phyloP scores from a whole-genome alignment of 2,329 filamentous ascomycete genomes.

The Claviceps citrina region DNA sequence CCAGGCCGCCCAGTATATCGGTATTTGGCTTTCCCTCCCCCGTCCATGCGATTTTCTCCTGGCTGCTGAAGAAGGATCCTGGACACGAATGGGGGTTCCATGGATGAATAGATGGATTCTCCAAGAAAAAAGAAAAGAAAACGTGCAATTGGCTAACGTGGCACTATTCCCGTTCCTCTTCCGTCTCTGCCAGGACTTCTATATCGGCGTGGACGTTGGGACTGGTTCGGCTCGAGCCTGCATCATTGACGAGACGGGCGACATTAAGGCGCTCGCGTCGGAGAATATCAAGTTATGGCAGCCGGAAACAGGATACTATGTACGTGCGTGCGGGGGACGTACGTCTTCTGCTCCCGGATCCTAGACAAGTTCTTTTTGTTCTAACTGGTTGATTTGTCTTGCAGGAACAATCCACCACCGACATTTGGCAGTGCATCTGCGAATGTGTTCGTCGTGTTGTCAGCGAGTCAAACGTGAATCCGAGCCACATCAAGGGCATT shows the following conservation, averaged over 20 bases:
- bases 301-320: conserved; percentile 60
- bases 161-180: neutral
- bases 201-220: conserved; percentile 85
- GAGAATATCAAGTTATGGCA: conserved; percentile 71
- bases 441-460: conserved; percentile 71
- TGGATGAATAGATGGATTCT: neutral
- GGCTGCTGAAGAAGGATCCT: neutral
- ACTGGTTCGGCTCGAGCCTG: conserved; percentile 91
- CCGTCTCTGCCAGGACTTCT: conserved; percentile 32
- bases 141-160: neutral
- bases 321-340: conserved; percentile 16
- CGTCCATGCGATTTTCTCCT: neutral
- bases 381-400: neutral
- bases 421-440: conserved; percentile 95
- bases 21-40: conserved; percentile 13
- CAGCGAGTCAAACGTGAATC: conserved; percentile 64
- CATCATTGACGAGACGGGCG: conserved; percentile 80
- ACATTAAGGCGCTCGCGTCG: conserved; percentile 64
- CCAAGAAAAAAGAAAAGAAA: neutral
- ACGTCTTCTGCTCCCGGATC: neutral
- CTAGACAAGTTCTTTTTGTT: neutral
- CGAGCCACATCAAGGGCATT: conserved; percentile 65
- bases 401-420: conserved; percentile 88
- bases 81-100: too few relatives aligned
- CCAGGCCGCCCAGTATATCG: conserved; percentile 20